Evolutionary conservation across 2,329 filamentous ascomycete species (phyloP).

Genomic region (Rhinocladiella similis): DNA sequence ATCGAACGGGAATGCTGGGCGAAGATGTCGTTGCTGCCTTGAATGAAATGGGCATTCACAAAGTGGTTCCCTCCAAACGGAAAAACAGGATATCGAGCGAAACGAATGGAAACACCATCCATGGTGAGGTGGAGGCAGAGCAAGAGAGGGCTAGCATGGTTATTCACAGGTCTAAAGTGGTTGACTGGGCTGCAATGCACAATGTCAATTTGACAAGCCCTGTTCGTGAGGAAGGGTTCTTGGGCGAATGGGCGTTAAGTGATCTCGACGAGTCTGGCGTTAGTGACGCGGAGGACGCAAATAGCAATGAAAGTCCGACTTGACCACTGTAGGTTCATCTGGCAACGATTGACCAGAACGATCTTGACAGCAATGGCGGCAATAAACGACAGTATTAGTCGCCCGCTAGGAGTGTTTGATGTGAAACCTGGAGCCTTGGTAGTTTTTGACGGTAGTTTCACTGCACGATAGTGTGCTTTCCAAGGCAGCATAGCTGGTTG

Average conservation of each 20-base stretch:
- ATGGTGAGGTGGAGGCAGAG: slow-evolving; percentile 26
- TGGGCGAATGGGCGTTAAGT: slow-evolving; percentile 60
- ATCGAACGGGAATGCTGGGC: slow-evolving; percentile 76
- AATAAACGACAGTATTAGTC: too few species aligned
- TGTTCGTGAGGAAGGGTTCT: slow-evolving; percentile 74
- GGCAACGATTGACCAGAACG: neutral
- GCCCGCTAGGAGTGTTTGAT: neutral
- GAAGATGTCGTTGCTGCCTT: slow-evolving; percentile 81
- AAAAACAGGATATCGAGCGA: slow-evolving; percentile 50
- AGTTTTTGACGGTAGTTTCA: neutral
- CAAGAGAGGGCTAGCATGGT: slow-evolving; percentile 39
- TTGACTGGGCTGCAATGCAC: slow-evolving; percentile 66
- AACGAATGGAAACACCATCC: slow-evolving; percentile 38
- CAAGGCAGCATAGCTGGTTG: neutral
- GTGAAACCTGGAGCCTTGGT: neutral
- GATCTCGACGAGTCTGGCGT: slow-evolving; percentile 24
- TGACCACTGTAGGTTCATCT: neutral
- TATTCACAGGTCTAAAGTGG: slow-evolving; percentile 60
- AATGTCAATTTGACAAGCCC: slow-evolving; percentile 63
- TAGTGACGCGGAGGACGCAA: slow-evolving; percentile 5
- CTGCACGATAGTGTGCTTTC: neutral
- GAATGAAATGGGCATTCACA: slow-evolving; percentile 74
- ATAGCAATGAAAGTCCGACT: neutral
- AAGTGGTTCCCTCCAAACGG: slow-evolving; percentile 43
- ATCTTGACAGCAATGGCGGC: neutral